Evolutionary conservation across 345 rosid genomes (phyloP), one percentile per base, ranked within the genome.

Genomic region (Acer saccharum): DNA sequence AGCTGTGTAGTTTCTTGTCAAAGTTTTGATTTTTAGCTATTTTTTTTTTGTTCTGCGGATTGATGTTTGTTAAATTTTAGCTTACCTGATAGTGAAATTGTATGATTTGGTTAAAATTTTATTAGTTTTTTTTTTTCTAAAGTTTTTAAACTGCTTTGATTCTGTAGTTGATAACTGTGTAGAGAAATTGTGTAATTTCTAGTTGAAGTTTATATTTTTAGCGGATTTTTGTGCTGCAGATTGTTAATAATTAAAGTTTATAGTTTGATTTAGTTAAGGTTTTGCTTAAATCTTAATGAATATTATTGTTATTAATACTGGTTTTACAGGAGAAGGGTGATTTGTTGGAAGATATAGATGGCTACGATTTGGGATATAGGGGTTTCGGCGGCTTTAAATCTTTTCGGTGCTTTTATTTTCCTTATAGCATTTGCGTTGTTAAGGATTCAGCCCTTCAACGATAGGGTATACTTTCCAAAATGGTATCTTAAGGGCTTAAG

Each of bases 381-480:
- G 64, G 86, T 96, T 78, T 76, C 98, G 25, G 99, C 94, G 18
- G 94, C 86, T 27, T 44, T 96, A 68, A 96, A 96, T 84, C 84
- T 93, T 68, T 81, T 92, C 13, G 81, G 88, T 79, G 97, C 99
- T 10, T 66, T 96, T 46, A 70, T 91, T 44, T 96, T 96, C 88
- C 81, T 96, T 63, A 1, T 94, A 68, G 91, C 90, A 10, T 96
- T 96, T 71, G 99, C 99, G 8, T 21, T 94, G 6, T 75, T 93
- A 55, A 88, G 98, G 83, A 86, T 96, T 68, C 99, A 96, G 78
- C 98, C 99, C 48, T 87, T 93, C 88, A 96, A 96, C 65, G 99
- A 96, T 67, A 86, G 99, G 79, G 97, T 95, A 44, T 95, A 95
- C 83, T 95, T 95, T 76, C 91, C 99, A 0, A 95, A 95, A 87